These are phyloP conservation scores for Cyclocybe cylindracea DNA, from an alignment of 768 basidiomycete species.

Conservation along the genomic window DNA sequence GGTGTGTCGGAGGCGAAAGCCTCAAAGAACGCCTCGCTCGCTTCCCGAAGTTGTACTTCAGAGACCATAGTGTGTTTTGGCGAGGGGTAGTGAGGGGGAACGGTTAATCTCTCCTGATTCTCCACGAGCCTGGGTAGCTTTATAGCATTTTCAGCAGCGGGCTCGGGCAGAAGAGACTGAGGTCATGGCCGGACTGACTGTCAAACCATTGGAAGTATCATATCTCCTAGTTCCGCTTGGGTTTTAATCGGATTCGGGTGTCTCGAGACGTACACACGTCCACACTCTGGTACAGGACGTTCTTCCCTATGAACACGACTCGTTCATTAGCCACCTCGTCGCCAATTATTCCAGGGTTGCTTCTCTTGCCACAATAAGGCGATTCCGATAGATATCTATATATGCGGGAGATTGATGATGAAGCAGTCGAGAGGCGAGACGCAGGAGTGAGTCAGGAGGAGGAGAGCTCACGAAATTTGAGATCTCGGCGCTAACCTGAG, in stretches of 20 bases:
- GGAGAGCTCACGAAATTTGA: too few relatives aligned
- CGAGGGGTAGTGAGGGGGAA: not conserved
- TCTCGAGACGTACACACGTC: not conserved
- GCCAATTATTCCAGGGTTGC: too few relatives aligned
- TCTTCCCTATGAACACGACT: too few relatives aligned
- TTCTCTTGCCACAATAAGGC: too few relatives aligned
- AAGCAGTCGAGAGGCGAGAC: too few relatives aligned
- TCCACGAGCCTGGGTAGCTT: constrained; percentile 13
- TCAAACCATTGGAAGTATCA: too few relatives aligned
- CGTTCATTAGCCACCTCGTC: too few relatives aligned
- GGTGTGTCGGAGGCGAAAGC: constrained; percentile 36
- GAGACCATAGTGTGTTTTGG: constrained; percentile 14
- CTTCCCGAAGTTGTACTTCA: constrained; percentile 31
- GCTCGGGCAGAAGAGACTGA: constrained; percentile 38
- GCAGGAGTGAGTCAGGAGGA: too few relatives aligned
- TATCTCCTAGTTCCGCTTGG: constrained; percentile 9
- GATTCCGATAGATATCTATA: too few relatives aligned
- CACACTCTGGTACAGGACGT: too few relatives aligned
- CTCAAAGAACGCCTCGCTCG: constrained; percentile 36
- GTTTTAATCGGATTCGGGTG: constrained; percentile 14
- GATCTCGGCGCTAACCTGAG: too few relatives aligned
- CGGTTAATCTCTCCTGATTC: constrained; percentile 3
- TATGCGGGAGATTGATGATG: too few relatives aligned
- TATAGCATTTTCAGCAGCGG: constrained; percentile 21
- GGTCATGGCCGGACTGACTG: constrained; percentile 22